Conservation (phyloP, 371 early-diverging fungal species). For the Dichotomocladium elegans region DNA sequence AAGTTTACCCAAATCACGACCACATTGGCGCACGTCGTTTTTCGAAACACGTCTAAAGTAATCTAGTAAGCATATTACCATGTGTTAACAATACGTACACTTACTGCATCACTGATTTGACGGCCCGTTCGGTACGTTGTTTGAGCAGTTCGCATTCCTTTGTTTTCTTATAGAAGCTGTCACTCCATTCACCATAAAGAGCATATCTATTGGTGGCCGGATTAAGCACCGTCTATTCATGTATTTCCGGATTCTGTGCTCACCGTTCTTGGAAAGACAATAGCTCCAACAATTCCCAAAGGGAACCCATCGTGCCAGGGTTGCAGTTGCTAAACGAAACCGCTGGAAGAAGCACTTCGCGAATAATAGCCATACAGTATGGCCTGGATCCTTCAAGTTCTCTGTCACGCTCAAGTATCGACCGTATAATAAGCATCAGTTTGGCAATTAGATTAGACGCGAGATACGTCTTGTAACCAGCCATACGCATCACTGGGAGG, state of each 20-base stretch:
- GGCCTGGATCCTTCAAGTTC: constrained; percentile 18
- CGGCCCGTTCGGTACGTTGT: constrained; percentile 54
- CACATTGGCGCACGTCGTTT: constrained; percentile 77
- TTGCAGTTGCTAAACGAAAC: constrained; percentile 66
- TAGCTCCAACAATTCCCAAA: constrained; percentile 72
- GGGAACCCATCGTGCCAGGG: constrained; percentile 63
- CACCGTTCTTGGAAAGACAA: constrained; percentile 66
- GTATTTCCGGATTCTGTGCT: too few relatives aligned
- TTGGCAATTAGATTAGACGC: constrained; percentile 42
- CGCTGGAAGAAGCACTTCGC: constrained; percentile 72
- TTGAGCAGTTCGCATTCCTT: constrained; percentile 46
- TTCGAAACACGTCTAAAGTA: constrained; percentile 67
- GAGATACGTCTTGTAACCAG: constrained; percentile 47
- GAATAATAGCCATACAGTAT: constrained; percentile 60
- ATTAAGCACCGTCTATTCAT: too few relatives aligned
- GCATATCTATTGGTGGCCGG: constrained; percentile 26
- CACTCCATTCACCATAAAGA: constrained; percentile 86
- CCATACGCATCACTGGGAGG: constrained; percentile 44
- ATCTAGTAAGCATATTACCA: neutral
- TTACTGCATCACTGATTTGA: constrained; percentile 63
- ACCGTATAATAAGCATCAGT: constrained; percentile 33
- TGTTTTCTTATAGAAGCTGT: constrained; percentile 49
- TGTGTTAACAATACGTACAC: neutral
- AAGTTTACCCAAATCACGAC: constrained; percentile 79
- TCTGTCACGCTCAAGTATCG: constrained; percentile 28